These are phyloP conservation scores for Metschnikowia hibisci DNA, from an alignment of 805 yeast genomes.

Conservation along the genomic window DNA sequence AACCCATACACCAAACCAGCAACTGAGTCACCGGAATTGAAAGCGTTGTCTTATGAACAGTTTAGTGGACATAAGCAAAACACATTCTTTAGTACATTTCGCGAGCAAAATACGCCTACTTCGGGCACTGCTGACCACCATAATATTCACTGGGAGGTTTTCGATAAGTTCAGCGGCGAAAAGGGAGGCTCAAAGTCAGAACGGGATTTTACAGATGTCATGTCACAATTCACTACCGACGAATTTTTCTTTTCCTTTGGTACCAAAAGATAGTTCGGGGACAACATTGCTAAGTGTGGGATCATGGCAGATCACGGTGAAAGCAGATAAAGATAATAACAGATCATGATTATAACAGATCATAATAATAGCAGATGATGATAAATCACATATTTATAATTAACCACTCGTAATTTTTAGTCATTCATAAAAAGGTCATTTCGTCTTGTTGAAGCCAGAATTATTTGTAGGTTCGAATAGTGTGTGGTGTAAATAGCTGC, in stretches of 20 bases:
- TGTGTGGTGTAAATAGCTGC: not conserved
- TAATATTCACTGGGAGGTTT: not conserved
- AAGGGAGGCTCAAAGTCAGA: not conserved
- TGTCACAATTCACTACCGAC: constrained; percentile 10
- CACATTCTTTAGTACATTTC: not conserved
- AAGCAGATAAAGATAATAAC: no score
- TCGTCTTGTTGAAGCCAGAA: not conserved
- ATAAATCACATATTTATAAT: no score
- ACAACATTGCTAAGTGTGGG: not conserved
- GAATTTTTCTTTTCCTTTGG: constrained; percentile 14
- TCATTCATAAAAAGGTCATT: not conserved
- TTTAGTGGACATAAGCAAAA: not conserved
- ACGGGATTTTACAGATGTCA: constrained; percentile 5
- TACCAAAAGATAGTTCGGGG: constrained; percentile 1
- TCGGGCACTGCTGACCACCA: not conserved
- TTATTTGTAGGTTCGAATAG: no score
- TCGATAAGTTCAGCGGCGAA: not conserved
- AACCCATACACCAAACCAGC: constrained; percentile 11
- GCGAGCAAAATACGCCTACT: not conserved
- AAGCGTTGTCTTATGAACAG: constrained; percentile 2
- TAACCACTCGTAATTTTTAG: no score
- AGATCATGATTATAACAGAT: no score
- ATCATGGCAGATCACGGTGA: no score
- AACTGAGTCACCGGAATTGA: not conserved
- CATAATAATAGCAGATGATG: no score